Evolutionary conservation across 192 early-diverging fungal species (phyloP).

Genomic region (Chytriomyces sp.): DNA sequence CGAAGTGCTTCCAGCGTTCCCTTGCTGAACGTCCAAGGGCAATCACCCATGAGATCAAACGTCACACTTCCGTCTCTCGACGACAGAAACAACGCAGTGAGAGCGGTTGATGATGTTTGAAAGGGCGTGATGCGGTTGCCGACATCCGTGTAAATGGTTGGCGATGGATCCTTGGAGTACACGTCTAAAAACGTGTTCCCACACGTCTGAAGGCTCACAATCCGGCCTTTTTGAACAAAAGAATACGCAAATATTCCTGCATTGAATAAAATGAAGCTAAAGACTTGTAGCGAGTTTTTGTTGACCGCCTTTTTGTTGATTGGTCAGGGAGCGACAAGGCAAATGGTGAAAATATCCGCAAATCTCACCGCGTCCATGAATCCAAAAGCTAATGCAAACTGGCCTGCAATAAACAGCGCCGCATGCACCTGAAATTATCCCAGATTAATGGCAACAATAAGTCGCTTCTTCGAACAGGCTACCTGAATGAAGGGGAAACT

Average conservation of each 20-base stretch:
- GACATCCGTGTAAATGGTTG: constrained; percentile 19
- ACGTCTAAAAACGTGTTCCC: constrained; percentile 5
- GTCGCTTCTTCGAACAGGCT: not conserved
- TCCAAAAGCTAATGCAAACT: constrained; percentile 11
- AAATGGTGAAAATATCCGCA: not conserved
- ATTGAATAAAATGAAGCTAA: not conserved
- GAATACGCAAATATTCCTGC: constrained; percentile 7
- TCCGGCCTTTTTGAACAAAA: constrained; percentile 15
- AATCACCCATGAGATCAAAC: constrained; percentile 16
- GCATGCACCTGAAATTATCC: constrained; percentile 12
- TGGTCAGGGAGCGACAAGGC: not conserved
- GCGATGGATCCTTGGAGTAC: constrained; percentile 6
- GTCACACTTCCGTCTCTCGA: constrained; percentile 7
- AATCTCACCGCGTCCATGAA: constrained; percentile 26
- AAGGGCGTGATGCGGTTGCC: not conserved
- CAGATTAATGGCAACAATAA: not conserved
- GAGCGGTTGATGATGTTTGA: not conserved
- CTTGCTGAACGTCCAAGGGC: constrained; percentile 11
- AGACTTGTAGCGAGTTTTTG: constrained; percentile 29
- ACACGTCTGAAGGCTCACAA: not conserved
- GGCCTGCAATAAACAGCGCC: constrained; percentile 16
- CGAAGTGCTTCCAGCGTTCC: not conserved
- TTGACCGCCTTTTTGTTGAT: constrained; percentile 10
- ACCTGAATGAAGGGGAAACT: constrained; percentile 12
- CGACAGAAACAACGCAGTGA: constrained; percentile 5